phyloP scores from a whole-genome alignment of 2,329 filamentous ascomycete genomes.

The Claviceps purpurea region DNA sequence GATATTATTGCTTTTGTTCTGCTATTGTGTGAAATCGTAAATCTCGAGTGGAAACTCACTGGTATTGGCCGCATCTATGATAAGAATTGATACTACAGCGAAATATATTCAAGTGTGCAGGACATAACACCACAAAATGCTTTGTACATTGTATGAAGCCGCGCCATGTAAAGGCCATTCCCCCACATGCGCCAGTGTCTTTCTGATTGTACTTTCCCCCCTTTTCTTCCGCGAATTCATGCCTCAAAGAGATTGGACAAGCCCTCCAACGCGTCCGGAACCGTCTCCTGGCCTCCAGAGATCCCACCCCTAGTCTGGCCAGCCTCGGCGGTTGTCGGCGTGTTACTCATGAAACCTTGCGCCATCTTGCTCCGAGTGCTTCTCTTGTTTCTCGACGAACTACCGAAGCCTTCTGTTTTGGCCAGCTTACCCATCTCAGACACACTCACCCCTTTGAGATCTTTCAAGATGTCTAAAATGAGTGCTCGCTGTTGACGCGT shows the following conservation, averaged over 20 bases:
- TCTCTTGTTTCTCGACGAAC: conserved; percentile 14
- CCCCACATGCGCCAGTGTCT: too few species aligned
- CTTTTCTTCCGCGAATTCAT: conserved; percentile 7
- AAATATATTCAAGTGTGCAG: background rate
- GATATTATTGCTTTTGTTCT: background rate
- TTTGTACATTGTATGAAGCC: background rate
- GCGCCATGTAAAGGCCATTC: too few species aligned
- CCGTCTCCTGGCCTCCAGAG: conserved; percentile 19
- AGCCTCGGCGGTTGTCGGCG: conserved; percentile 21
- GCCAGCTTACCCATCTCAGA: conserved; percentile 81
- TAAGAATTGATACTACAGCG: background rate
- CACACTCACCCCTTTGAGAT: conserved; percentile 80
- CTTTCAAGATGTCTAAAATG: conserved; percentile 72
- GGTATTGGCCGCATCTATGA: background rate
- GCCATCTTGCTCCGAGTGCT: conserved; percentile 37
- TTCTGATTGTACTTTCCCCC: too few species aligned
- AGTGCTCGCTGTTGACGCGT: conserved; percentile 68
- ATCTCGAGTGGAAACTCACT: background rate
- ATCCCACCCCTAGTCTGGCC: conserved; percentile 16
- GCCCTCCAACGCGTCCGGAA: conserved; percentile 39
- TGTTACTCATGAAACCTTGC: conserved; percentile 50
- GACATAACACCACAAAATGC: too few species aligned
- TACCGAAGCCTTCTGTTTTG: conserved; percentile 31
- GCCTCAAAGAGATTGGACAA: conserved; percentile 38
- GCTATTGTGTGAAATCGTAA: too few species aligned